Percentiles rank a stretch among this genome's conserved stretches.
phyloP scores from a whole-genome alignment of 805 yeast species.

The Pichia kluyveri region DNA sequence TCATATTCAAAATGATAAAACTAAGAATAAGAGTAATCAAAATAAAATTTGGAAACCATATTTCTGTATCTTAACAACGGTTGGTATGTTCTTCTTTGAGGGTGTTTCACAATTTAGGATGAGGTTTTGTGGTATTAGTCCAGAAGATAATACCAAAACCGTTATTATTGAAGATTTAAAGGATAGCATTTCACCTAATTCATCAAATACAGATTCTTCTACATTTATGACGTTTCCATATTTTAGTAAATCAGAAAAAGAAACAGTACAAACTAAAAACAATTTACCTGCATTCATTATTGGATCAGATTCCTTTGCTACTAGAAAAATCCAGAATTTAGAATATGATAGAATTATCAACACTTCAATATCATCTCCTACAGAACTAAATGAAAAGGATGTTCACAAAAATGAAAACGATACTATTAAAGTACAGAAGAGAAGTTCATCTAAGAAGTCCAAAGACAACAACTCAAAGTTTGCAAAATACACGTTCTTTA shows the following conservation, averaged over 20 bases:
- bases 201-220: constrained; percentile 2
- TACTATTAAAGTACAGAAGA: background rate
- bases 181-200: no score
- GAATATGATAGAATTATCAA: constrained; percentile 19
- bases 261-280: background rate
- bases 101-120: constrained; percentile 28
- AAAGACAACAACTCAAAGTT: background rate
- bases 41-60: constrained; percentile 33
- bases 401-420: no score
- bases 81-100: constrained; percentile 40
- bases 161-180: constrained; percentile 23
- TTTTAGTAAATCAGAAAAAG: constrained; percentile 2
- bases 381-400: background rate
- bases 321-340: constrained; percentile 18
- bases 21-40: background rate
- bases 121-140: constrained; percentile 14
- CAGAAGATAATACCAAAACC: constrained; percentile 9
- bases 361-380: background rate
- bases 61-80: constrained; percentile 39
- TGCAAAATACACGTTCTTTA: constrained; percentile 23
- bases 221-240: constrained; percentile 2
- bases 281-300: constrained; percentile 18
- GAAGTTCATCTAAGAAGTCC: background rate
- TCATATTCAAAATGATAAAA: background rate
- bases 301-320: constrained; percentile 22